phyloP scores from a whole-genome alignment of 1,284 basidiomycete genomes.

The Hemileia vastatrix region DNA sequence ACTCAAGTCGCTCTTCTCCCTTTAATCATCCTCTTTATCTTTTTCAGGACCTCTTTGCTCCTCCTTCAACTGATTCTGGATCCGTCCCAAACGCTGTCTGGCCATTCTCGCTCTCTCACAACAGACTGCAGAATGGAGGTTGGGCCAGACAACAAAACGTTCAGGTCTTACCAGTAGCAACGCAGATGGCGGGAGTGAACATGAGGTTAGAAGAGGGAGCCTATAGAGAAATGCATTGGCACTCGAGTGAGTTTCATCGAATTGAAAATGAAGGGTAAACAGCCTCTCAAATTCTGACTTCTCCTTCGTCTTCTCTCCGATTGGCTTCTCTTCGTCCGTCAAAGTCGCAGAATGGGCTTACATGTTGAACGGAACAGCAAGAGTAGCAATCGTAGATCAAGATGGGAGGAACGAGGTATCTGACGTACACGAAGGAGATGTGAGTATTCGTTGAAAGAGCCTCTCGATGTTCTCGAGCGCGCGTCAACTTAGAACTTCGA shows the following conservation, averaged over 20 bases:
- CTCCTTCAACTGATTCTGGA: constrained; percentile 59
- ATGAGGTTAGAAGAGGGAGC: constrained; percentile 58
- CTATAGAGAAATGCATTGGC: constrained; percentile 63
- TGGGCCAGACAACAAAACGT: constrained; percentile 64
- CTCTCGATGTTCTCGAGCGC: constrained; percentile 25
- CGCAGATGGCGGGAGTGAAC: constrained; percentile 48
- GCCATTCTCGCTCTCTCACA: constrained; percentile 61
- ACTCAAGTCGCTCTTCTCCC: neutral
- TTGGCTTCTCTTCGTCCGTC: neutral
- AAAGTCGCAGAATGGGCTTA: constrained; percentile 29
- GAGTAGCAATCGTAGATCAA: constrained; percentile 54
- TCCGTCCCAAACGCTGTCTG: constrained; percentile 59
- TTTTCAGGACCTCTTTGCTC: constrained; percentile 57
- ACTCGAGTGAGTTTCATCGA: constrained; percentile 37
- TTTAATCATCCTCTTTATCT: too few species aligned
- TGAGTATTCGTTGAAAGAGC: constrained; percentile 25
- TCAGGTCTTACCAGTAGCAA: constrained; percentile 37
- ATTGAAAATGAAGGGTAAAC: constrained; percentile 54
- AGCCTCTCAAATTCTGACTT: neutral
- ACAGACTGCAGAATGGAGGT: constrained; percentile 59
- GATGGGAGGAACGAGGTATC: constrained; percentile 56
- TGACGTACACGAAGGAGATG: constrained; percentile 27
- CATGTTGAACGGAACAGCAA: constrained; percentile 33
- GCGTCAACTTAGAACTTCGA: constrained; percentile 60
- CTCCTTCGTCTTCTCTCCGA: neutral